Evolutionary conservation across 2,329 filamentous ascomycete species (phyloP), one percentile per base, ranked within the genome.

Genomic region (Dothistroma pini): DNA sequence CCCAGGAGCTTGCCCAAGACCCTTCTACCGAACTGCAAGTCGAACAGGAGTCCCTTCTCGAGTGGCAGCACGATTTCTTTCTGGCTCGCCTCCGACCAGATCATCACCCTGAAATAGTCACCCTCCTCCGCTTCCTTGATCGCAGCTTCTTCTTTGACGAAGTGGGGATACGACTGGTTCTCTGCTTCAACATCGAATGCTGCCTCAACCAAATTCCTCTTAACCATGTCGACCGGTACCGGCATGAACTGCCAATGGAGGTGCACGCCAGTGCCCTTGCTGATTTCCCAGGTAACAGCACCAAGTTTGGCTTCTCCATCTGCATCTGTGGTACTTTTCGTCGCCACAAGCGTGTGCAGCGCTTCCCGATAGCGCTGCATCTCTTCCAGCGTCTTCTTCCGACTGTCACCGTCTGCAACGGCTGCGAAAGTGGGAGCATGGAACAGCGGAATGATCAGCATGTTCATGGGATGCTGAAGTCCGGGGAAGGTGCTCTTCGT

Each of bases 211-310:
- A 96, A 80, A 0, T 90, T 89, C 52, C 86, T 86, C 21, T 77
- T 79, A 55, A 96, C 83, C 50, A 91, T 78, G 10, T 89, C 82
- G 0, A 83, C 79, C 0, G 89, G 84, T 0, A 96, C 80, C 0
- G 95, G 91, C 32, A 97, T 79, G 68, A 96, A 89, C 76, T 99
- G 96, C 95, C 93, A 97, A 72, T 97, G 93, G 1, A 88, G 83
- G 73, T 99, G 95, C 59, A 97, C 87, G 58, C 95, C 91, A 56
- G 84, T 84, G 4, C 81, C 82, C 55, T 92, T 88, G 72, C 88
- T 93, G 69, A 99, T 93, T 77, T 97, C 95, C 86, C 91, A 99
- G 0, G 91, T 95, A 1, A 97, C 89, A 2, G 87, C 85, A 16
- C 93, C 95, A 0, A 97, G 85, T 65, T 83, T 83, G 64, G 83